Base-by-base conservation (phyloP, 1,139 yeast species). In the Yamadazyma atlantica region DNA sequence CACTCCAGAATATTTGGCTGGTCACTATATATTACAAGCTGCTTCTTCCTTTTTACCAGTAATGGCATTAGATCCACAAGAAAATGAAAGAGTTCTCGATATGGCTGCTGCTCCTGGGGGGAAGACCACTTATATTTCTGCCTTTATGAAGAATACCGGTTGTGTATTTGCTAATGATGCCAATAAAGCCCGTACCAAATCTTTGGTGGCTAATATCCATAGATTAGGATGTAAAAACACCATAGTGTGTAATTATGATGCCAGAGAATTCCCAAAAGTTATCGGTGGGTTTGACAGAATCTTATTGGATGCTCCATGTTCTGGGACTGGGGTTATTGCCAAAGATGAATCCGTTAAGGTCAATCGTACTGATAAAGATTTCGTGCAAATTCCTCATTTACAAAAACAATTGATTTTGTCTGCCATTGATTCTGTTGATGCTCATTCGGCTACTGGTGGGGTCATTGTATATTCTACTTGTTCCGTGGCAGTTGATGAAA, bases 91-190 rank as follows among this genome's bases (percentile, higher is more conserved):
- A 57, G 74, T 94, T 34, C 73, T 94, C 49, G 99, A 94, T 69
- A 94, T 94, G 98, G 98, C 99, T 30, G 95, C 98, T 42, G 97
- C 99, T 15, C 99, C 99, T 49, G 99, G 99, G 70, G 99, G 99
- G 65, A 94, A 94, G 60, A 89, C 98, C 9, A 92, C 99, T 1
- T 92, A 89, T 58, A 82, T 94, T 41, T 82, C 96, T 30, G 98
- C 98, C 1, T 68, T 90, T 65, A 92, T 92, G 97, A 94, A 94
- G 60, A 94, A 92, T 62, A 92, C 98, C 3, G 99, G 99, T 26
- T 83, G 95, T 61, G 85, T 94, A 13, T 90, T 94, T 60, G 99
- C 99, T 39, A 94, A 94, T 63, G 99, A 94, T 69, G 85, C 95
- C 43, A 90, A 88, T 69, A 92, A 90, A 62, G 88, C 95, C 21